phyloP scores from a whole-genome alignment of 306 rosid genomes.

The Vigna unguiculata region DNA sequence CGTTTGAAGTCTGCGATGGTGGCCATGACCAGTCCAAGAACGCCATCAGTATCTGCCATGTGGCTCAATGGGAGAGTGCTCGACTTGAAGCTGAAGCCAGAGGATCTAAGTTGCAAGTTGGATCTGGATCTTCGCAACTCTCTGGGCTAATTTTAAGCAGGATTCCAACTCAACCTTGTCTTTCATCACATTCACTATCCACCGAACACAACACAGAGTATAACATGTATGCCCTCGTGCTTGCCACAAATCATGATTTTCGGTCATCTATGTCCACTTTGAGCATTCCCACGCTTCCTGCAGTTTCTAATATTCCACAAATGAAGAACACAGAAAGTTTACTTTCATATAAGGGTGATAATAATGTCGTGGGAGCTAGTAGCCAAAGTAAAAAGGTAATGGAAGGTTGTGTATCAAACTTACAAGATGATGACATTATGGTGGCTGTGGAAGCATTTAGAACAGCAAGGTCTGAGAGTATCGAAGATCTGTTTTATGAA shows the following conservation, averaged over 20 bases:
- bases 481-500: neutral
- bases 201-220: neutral
- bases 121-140: neutral
- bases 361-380: neutral
- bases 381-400: neutral
- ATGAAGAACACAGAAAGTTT: no score
- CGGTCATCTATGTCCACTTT: slow-evolving; percentile 39
- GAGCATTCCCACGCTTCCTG: neutral
- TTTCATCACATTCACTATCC: slow-evolving; percentile 10
- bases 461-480: neutral
- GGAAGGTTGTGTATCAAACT: neutral
- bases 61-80: no score
- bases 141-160: slow-evolving; percentile 26
- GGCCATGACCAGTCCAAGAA: no score
- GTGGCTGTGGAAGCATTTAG: neutral
- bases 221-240: slow-evolving; percentile 42
- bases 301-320: neutral
- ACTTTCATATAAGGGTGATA: neutral
- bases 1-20: no score
- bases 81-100: no score
- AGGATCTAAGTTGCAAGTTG: no score
- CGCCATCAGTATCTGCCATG: no score
- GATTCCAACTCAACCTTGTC: slow-evolving; percentile 19
- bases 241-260: slow-evolving; percentile 17
- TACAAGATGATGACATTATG: neutral